Evolutionary conservation across 441 rosid species (phyloP).

Genomic region (Euphorbia celastroides): DNA sequence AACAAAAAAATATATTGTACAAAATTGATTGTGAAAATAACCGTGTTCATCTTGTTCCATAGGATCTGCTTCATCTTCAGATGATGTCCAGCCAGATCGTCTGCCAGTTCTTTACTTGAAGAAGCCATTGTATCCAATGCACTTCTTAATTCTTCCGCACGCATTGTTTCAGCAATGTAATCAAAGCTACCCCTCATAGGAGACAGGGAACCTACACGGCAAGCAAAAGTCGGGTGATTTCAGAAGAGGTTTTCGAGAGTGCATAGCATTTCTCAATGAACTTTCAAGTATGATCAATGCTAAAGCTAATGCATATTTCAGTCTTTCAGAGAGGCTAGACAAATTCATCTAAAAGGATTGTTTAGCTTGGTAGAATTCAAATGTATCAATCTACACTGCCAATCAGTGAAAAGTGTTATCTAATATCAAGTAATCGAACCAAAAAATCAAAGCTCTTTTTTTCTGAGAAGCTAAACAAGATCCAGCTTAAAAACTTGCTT

Average conservation of each 20-base stretch:
- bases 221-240: constrained; percentile 12
- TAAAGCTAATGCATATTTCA: neutral
- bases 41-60: constrained; percentile 75
- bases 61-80: constrained; percentile 73
- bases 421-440: neutral
- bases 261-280: neutral
- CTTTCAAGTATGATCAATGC: neutral
- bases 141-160: constrained; percentile 48
- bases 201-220: constrained; percentile 44
- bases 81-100: constrained; percentile 69
- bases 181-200: constrained; percentile 49
- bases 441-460: neutral
- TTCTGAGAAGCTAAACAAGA: constrained; percentile 1
- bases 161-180: constrained; percentile 46
- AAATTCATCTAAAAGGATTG: neutral
- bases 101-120: constrained; percentile 42
- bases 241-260: neutral
- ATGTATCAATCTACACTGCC: neutral
- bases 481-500: neutral
- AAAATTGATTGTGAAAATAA: constrained; percentile 16
- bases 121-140: constrained; percentile 59
- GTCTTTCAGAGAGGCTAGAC: constrained; percentile 4
- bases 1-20: neutral
- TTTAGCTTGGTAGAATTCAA: neutral
- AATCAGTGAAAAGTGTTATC: neutral